These are phyloP conservation scores for Pugionium cornutum DNA, from an alignment of 345 rosid species.

Conservation along the genomic window DNA sequence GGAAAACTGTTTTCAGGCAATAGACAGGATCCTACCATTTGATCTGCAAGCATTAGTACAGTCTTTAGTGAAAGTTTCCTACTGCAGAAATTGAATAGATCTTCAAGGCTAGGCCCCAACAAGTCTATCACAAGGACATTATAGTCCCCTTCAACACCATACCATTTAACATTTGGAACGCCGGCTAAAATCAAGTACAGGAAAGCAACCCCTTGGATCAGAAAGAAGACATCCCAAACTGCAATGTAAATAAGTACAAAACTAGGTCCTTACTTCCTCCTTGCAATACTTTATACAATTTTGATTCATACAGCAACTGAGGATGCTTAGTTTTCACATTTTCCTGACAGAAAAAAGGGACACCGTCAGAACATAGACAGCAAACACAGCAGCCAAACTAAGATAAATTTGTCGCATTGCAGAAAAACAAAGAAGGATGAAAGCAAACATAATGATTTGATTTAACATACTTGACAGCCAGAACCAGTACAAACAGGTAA, in stretches of 20 bases:
- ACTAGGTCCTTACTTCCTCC: slow-evolving; percentile 77
- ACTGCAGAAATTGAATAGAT: slow-evolving; percentile 83
- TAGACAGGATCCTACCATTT: slow-evolving; percentile 60
- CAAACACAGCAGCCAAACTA: background rate
- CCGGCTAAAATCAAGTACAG: slow-evolving; percentile 58
- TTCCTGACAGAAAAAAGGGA: slow-evolving; percentile 56
- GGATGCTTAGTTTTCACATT: slow-evolving; percentile 94
- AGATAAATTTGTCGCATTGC: slow-evolving; percentile 11
- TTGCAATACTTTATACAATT: slow-evolving; percentile 78
- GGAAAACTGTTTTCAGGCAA: slow-evolving; percentile 5
- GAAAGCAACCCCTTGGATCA: slow-evolving; percentile 29
- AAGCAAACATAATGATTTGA: slow-evolving; percentile 17
- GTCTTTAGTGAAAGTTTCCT: slow-evolving; percentile 86
- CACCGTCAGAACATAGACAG: slow-evolving; percentile 19
- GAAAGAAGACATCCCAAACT: slow-evolving; percentile 22
- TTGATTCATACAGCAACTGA: slow-evolving; percentile 89
- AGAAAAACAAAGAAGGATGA: slow-evolving; percentile 5
- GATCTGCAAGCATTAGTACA: slow-evolving; percentile 93
- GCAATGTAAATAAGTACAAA: slow-evolving; percentile 25
- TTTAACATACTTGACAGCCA: slow-evolving; percentile 16
- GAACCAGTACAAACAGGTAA: slow-evolving; percentile 27
- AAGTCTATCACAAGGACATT: slow-evolving; percentile 86
- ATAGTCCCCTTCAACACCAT: slow-evolving; percentile 84
- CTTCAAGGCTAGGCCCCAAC: slow-evolving; percentile 93
- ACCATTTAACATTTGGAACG: slow-evolving; percentile 80